Evolutionary conservation across 2,329 filamentous ascomycete genomes (phyloP).

Genomic region (Curvularia hawaiiensis): DNA sequence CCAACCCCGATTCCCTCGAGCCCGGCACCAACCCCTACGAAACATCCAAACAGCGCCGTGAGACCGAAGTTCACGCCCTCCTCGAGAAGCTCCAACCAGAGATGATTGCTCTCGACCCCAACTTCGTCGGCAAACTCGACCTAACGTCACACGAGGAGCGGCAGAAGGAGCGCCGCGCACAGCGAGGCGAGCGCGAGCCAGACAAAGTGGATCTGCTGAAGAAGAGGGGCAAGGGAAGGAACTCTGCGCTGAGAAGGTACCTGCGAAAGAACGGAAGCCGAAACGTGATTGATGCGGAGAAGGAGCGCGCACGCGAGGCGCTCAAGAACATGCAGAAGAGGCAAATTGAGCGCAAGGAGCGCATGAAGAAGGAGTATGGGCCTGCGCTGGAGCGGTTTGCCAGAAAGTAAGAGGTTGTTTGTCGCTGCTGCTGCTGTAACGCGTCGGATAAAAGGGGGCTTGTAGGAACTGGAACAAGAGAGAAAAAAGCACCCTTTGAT

Average conservation of each 20-base stretch:
- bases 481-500: background rate
- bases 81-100: constrained; percentile 95
- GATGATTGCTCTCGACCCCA: constrained; percentile 94
- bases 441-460: no score
- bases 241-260: constrained; percentile 84
- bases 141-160: constrained; percentile 78
- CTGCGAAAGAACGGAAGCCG: constrained; percentile 88
- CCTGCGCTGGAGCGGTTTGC: constrained; percentile 87
- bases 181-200: constrained; percentile 73
- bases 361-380: constrained; percentile 75
- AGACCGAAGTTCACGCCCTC: constrained; percentile 85
- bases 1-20: constrained; percentile 94
- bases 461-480: background rate
- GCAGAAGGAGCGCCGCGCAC: constrained; percentile 67
- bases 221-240: constrained; percentile 87
- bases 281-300: constrained; percentile 97
- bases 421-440: no score
- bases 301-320: constrained; percentile 82
- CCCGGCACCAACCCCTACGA: constrained; percentile 84
- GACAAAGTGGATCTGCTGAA: constrained; percentile 65
- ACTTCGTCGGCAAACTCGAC: constrained; percentile 89
- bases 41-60: constrained; percentile 88
- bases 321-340: constrained; percentile 56
- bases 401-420: constrained; percentile 57
- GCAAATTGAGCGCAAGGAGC: constrained; percentile 34